A percentile compares a stretch with the other conserved stretches of the same genome.
phyloP scores from a whole-genome alignment of 78 protist genomes.

The Creolimax fragrantissima region DNA sequence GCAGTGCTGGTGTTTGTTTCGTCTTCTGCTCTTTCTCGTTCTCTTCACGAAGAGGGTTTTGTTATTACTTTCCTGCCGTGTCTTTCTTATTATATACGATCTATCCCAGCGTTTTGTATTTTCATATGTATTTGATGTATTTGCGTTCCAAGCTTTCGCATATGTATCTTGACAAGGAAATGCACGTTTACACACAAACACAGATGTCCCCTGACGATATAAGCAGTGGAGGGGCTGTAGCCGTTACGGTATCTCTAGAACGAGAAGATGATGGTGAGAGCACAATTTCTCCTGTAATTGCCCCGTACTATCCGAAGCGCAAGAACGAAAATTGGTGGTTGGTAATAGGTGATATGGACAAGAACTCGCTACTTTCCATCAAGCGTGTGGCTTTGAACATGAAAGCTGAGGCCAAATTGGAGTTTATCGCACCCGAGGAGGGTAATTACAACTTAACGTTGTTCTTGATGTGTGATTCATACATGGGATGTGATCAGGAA shows the following conservation, averaged over 20 bases:
- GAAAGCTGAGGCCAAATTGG: conserved; percentile 23
- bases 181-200: not conserved
- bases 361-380: conserved; percentile 34
- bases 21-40: too few species aligned
- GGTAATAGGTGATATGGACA: conserved; percentile 40
- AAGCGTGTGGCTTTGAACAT: conserved; percentile 45
- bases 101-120: too few species aligned
- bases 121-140: not conserved
- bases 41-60: too few species aligned
- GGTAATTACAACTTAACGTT: conserved; percentile 41
- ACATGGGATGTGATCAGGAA: conserved; percentile 67
- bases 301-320: conserved; percentile 42
- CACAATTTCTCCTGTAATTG: conserved; percentile 28
- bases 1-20: too few species aligned
- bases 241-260: conserved; percentile 28
- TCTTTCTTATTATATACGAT: too few species aligned
- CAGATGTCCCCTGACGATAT: conserved; percentile 15
- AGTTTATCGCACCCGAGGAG: conserved; percentile 51
- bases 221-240: conserved; percentile 18
- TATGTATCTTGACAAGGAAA: not conserved
- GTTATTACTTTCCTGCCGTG: too few species aligned
- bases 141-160: too few species aligned
- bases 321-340: conserved; percentile 67
- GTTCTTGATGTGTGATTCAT: conserved; percentile 75
- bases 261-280: conserved; percentile 47